Evolutionary conservation across 768 basidiomycete species (phyloP).

Genomic region (Boletus coccyginus): DNA sequence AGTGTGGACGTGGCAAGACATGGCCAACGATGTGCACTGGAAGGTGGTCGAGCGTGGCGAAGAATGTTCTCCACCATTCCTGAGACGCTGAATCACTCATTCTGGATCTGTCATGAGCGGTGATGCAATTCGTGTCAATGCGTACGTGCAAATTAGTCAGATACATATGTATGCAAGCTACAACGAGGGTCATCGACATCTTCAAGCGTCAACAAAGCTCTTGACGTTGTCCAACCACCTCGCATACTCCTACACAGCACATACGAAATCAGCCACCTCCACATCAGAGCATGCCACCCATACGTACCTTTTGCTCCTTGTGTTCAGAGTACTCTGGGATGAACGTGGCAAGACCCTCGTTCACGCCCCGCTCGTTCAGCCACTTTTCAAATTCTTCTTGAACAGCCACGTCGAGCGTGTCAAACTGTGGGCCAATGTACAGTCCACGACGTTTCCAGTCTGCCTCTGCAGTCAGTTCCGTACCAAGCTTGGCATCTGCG

Average conservation of each 20-base stretch:
- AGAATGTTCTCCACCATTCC: constrained; percentile 20
- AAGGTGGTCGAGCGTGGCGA: neutral
- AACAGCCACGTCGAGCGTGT: constrained; percentile 80
- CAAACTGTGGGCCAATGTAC: constrained; percentile 94
- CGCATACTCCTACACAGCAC: constrained; percentile 74
- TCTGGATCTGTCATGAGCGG: constrained; percentile 11
- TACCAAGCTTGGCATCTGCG: constrained; percentile 64
- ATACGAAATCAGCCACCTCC: constrained; percentile 1
- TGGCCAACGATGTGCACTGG: neutral
- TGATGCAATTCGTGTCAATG: constrained; percentile 21
- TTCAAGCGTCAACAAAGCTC: constrained; percentile 68
- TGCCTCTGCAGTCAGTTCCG: constrained; percentile 78
- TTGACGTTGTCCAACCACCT: constrained; percentile 84
- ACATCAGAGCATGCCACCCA: neutral
- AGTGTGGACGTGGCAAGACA: neutral
- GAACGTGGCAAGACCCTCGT: constrained; percentile 78
- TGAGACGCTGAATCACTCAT: neutral
- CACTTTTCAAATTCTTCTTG: constrained; percentile 92
- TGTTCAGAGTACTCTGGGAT: constrained; percentile 83
- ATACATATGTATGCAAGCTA: neutral
- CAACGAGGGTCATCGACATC: neutral
- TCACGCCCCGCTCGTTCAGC: constrained; percentile 87
- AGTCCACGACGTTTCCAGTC: constrained; percentile 92
- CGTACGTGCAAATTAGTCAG: constrained; percentile 7
- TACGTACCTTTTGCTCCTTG: constrained; percentile 88